These are phyloP conservation scores for Zygosaccharomyces bisporus DNA, from an alignment of 805 yeast genomes.

Conservation along the genomic window DNA sequence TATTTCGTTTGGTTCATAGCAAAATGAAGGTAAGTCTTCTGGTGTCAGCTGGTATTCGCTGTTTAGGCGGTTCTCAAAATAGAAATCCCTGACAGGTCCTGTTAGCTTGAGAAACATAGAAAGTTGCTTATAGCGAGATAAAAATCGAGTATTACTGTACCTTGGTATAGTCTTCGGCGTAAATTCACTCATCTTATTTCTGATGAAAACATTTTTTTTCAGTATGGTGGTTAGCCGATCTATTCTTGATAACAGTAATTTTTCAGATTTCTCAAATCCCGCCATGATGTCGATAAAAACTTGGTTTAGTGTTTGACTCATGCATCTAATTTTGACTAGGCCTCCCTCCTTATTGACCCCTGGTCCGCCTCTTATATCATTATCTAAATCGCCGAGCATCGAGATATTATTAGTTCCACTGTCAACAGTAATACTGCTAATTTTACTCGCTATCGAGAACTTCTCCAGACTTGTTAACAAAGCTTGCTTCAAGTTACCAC, in stretches of 20 bases:
- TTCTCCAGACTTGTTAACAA: slow-evolving; percentile 7
- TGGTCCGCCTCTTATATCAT: slow-evolving; percentile 9
- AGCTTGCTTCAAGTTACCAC: slow-evolving; percentile 7
- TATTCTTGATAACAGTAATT: slow-evolving; percentile 11
- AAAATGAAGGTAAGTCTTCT: slow-evolving; percentile 10
- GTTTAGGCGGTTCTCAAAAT: slow-evolving; percentile 10
- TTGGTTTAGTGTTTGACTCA: slow-evolving; percentile 12
- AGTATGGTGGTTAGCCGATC: slow-evolving; percentile 11
- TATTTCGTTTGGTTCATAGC: too few species aligned
- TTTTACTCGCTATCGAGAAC: slow-evolving; percentile 11
- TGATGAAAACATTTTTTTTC: slow-evolving; percentile 11
- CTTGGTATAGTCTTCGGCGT: slow-evolving; percentile 9
- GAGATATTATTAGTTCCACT: slow-evolving; percentile 10
- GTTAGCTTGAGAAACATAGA: slow-evolving; percentile 10
- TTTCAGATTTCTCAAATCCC: slow-evolving; percentile 9
- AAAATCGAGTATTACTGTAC: slow-evolving; percentile 8
- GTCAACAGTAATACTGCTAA: slow-evolving; percentile 12
- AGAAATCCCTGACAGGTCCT: slow-evolving; percentile 4
- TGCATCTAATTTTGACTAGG: slow-evolving; percentile 9
- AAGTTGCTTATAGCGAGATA: slow-evolving; percentile 15
- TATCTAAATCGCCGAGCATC: slow-evolving; percentile 11
- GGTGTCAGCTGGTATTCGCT: slow-evolving; percentile 11
- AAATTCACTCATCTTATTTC: slow-evolving; percentile 10
- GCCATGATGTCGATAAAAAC: slow-evolving; percentile 10
- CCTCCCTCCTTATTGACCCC: slow-evolving; percentile 10